phyloP scores from a whole-genome alignment of 2,329 filamentous ascomycete genomes.

The Pseudopyricularia cyperi region DNA sequence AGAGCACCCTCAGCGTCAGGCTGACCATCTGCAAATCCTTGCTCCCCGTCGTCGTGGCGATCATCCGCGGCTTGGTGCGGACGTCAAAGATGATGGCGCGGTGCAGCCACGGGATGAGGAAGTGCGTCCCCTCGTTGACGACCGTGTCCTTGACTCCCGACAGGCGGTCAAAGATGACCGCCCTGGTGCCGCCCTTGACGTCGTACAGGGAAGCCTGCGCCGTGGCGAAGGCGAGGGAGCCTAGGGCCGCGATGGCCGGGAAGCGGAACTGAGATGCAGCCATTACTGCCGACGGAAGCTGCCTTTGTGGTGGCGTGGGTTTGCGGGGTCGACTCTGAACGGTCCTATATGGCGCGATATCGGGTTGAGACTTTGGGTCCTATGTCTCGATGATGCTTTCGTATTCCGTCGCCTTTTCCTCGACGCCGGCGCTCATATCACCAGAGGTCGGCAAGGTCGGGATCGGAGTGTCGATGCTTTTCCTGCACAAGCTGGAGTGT shows the following conservation, averaged over 20 bases:
- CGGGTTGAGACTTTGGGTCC: too few relatives aligned
- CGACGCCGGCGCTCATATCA: not conserved
- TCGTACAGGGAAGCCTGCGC: constrained; percentile 83
- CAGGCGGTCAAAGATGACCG: constrained; percentile 94
- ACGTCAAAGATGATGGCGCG: constrained; percentile 93
- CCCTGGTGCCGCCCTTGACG: constrained; percentile 85
- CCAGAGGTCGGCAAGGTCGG: not conserved
- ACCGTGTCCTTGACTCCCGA: constrained; percentile 87
- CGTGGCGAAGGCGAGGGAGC: constrained; percentile 48
- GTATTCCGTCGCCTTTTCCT: not conserved
- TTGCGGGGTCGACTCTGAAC: not conserved
- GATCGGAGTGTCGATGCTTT: not conserved
- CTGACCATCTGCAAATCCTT: constrained; percentile 99
- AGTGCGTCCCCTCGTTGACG: constrained; percentile 92
- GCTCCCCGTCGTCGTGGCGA: constrained; percentile 91
- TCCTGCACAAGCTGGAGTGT: not conserved
- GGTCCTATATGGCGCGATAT: too few relatives aligned
- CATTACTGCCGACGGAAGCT: not conserved
- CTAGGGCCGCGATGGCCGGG: not conserved
- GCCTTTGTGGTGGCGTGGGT: not conserved
- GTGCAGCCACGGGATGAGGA: constrained; percentile 92
- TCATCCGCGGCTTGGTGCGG: constrained; percentile 92
- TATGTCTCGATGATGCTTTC: not conserved
- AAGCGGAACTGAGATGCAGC: not conserved
- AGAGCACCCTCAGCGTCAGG: constrained; percentile 88